These are phyloP conservation scores for Gracilaria vermiculophylla DNA, from an alignment of 23 red algal genomes.

Conservation along the genomic window DNA sequence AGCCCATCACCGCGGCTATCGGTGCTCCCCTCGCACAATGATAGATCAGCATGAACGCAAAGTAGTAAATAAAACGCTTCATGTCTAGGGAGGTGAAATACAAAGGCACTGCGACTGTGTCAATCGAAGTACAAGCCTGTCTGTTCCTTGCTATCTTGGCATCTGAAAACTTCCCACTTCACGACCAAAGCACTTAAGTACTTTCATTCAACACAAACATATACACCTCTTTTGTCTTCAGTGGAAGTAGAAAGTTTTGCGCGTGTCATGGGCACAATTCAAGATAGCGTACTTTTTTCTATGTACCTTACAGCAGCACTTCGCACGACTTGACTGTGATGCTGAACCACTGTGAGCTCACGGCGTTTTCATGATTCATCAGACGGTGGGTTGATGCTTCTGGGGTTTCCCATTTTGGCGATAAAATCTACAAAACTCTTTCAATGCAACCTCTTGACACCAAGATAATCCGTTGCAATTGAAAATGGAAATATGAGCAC, in stretches of 20 bases:
- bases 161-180: background rate
- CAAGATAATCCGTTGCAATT: slow-evolving; percentile 22
- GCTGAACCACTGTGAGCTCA: background rate
- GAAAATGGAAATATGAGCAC: background rate
- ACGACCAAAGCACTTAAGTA: background rate
- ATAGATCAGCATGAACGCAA: background rate
- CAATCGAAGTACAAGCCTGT: background rate
- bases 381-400: background rate
- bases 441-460: slow-evolving; percentile 1
- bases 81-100: background rate
- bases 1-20: slow-evolving; percentile 39
- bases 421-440: background rate
- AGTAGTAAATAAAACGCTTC: background rate
- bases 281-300: slow-evolving; percentile 2
- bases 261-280: slow-evolving; percentile 18
- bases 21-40: slow-evolving; percentile 4
- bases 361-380: background rate
- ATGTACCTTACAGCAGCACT: background rate
- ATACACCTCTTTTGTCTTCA: background rate
- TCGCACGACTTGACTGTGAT: background rate
- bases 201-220: background rate
- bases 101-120: background rate
- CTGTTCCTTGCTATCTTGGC: background rate
- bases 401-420: background rate
- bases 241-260: background rate